Conservation (phyloP, 768 basidiomycete genomes). For the Phanerodontia chrysosporium region DNA sequence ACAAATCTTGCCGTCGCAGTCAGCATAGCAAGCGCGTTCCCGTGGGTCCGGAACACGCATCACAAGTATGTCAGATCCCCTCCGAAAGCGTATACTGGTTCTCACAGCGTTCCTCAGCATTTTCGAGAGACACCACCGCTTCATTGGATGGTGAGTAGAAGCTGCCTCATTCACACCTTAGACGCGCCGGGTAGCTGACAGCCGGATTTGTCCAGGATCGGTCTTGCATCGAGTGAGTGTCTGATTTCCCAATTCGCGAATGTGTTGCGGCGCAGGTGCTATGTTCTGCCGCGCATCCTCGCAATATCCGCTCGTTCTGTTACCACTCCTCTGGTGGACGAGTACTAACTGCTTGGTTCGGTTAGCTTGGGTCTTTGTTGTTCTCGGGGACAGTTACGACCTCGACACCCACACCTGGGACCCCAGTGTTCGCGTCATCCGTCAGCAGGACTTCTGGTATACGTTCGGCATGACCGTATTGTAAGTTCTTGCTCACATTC, state of each 20-base stretch:
- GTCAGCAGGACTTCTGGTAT: slow-evolving; percentile 42
- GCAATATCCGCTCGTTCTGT: slow-evolving; percentile 3
- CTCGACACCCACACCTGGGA: slow-evolving; percentile 31
- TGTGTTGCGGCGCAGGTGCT: not conserved
- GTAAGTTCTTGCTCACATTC: slow-evolving; percentile 21
- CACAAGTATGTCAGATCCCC: slow-evolving; percentile 32
- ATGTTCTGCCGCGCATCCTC: not conserved
- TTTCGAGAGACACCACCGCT: slow-evolving; percentile 41
- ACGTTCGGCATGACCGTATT: slow-evolving; percentile 37
- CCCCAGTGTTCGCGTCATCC: slow-evolving; percentile 28
- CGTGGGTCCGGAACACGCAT: slow-evolving; percentile 40
- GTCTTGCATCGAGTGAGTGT: slow-evolving; percentile 28
- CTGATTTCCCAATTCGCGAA: slow-evolving; percentile 2
- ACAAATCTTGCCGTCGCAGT: slow-evolving; percentile 35
- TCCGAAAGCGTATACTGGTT: not conserved
- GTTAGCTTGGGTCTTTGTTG: slow-evolving; percentile 37
- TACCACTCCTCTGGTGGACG: not conserved
- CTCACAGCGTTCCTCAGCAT: slow-evolving; percentile 26
- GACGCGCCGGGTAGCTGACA: slow-evolving; percentile 17
- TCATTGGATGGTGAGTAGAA: slow-evolving; percentile 36
- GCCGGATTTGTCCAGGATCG: slow-evolving; percentile 22
- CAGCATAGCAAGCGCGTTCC: slow-evolving; percentile 35
- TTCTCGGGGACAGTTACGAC: slow-evolving; percentile 37
- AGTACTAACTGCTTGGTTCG: slow-evolving; percentile 2
- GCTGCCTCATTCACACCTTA: slow-evolving; percentile 10